phyloP scores from a whole-genome alignment of 2,329 filamentous ascomycete genomes.

The Harringtonia aguacate region DNA sequence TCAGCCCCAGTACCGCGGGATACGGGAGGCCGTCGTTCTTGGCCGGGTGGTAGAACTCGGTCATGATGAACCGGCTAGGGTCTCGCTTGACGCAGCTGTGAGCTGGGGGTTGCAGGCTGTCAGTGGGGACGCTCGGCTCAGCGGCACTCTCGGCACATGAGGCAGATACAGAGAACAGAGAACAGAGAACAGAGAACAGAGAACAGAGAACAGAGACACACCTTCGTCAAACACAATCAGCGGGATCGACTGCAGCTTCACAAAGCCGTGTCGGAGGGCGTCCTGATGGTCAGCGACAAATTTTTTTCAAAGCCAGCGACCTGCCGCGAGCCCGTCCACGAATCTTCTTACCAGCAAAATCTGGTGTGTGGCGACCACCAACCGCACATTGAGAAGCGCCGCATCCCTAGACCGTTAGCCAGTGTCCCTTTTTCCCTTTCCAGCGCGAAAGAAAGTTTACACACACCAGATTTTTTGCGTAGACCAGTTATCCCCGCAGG shows the following conservation, averaged over 20 bases:
- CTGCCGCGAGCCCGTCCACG: background rate
- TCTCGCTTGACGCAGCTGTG: conserved; percentile 61
- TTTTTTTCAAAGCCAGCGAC: too few species aligned
- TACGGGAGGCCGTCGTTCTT: conserved; percentile 26
- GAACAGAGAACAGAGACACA: conserved; percentile 18
- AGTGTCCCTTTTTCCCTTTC: background rate
- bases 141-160: too few species aligned
- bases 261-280: conserved; percentile 64
- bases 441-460: conserved; percentile 36
- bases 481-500: conserved; percentile 65
- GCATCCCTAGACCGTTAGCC: conserved; percentile 37
- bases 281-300: conserved; percentile 27
- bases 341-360: conserved; percentile 38
- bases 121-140: too few species aligned
- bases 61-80: conserved; percentile 62
- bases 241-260: conserved; percentile 50
- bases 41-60: conserved; percentile 51
- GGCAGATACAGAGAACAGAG: too few species aligned
- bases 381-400: conserved; percentile 49
- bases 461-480: conserved; percentile 42
- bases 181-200: background rate
- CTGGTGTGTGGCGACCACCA: conserved; percentile 72
- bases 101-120: conserved; percentile 31
- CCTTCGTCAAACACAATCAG: conserved; percentile 80
- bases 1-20: conserved; percentile 67